Evolutionary conservation across 179 eudicot genomes (phyloP).

Genomic region (Spergularia azorica): DNA sequence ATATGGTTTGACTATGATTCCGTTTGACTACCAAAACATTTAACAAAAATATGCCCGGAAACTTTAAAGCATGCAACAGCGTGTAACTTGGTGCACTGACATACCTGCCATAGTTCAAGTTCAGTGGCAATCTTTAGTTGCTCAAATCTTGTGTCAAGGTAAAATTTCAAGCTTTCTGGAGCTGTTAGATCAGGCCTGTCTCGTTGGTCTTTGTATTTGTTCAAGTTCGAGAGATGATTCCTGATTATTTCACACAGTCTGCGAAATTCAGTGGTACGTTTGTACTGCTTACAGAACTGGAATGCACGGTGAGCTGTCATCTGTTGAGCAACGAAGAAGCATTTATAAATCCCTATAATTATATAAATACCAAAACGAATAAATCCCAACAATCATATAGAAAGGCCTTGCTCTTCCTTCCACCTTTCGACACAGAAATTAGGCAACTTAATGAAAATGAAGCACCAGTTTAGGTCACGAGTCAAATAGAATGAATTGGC

Average conservation of each 20-base stretch:
- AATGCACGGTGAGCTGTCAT: conserved; percentile 96
- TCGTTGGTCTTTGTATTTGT: conserved; percentile 43
- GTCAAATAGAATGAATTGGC: no score
- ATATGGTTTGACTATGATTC: conserved; percentile 48
- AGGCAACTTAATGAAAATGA: no score
- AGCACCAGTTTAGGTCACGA: no score
- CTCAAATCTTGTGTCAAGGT: conserved; percentile 91
- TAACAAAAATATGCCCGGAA: neutral
- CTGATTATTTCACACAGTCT: conserved; percentile 31
- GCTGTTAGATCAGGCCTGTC: conserved; percentile 89
- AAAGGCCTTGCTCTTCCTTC: neutral
- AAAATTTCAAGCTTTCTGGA: conserved; percentile 85
- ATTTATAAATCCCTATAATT: neutral
- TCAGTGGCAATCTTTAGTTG: conserved; percentile 92
- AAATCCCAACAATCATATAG: neutral
- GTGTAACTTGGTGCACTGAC: neutral
- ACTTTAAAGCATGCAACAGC: conserved; percentile 29
- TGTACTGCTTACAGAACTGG: conserved; percentile 95
- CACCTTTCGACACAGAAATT: no score
- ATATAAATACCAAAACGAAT: neutral
- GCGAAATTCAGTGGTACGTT: conserved; percentile 61
- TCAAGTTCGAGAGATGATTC: conserved; percentile 23
- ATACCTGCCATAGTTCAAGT: conserved; percentile 39
- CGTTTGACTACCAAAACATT: neutral
- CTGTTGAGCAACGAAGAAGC: conserved; percentile 37